Evolutionary conservation across 768 basidiomycete species (phyloP), one percentile per base, ranked within the genome.

Genomic region (Lactarius deliciosus): DNA sequence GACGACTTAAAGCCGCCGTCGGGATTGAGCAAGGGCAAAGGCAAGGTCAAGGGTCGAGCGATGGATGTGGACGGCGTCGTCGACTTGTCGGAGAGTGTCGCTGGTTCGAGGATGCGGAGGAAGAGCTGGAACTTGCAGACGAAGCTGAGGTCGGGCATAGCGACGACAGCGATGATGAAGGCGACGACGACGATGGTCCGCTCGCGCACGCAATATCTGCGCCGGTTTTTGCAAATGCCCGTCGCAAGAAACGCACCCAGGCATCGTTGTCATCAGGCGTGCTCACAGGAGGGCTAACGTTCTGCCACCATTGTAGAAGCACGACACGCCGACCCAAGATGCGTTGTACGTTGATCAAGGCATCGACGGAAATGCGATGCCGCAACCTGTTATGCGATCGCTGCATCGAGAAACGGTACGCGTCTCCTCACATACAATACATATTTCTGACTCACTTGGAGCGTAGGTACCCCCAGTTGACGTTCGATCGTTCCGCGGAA

Each of bases 401-500:
- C n/a, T 69, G 69, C 32, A 69, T 70, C 13, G 50, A 69, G 38
- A 69, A 57, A 15, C 57, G 68, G 69, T 70, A n/a, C 22, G 67
- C 25, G 2, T 28, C 25, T 0, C 32, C 16, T 38, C 10, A 2
- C 6, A 50, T 18, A 1, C 34, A 5, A 13, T n/a, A 13, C 5
- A 28, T 16, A 56, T 30, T 38, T 30, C 30, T 60, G 11, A 60
- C 36, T 25, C 64, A 4, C 40, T 41, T 22, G n/a, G 25, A 7
- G 16, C 18, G 20, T 47, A 81, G 81, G 68, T 81, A 81, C 61
- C 78, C 79, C 1, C 75, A 79, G n/a, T 61, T 80, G 65, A 73
- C 73, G 32, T 82, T 81, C 64, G 74, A 79, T 38, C 55, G 72
- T 36, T 69, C 58, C 22, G 68, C 67, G n/a, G 47, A 56, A 1